Percentiles rank a stretch among this genome's conserved stretches.
These are phyloP conservation scores for Reticulascus tulasneorum DNA, from an alignment of 2,329 filamentous ascomycete genomes.

Conservation along the genomic window DNA sequence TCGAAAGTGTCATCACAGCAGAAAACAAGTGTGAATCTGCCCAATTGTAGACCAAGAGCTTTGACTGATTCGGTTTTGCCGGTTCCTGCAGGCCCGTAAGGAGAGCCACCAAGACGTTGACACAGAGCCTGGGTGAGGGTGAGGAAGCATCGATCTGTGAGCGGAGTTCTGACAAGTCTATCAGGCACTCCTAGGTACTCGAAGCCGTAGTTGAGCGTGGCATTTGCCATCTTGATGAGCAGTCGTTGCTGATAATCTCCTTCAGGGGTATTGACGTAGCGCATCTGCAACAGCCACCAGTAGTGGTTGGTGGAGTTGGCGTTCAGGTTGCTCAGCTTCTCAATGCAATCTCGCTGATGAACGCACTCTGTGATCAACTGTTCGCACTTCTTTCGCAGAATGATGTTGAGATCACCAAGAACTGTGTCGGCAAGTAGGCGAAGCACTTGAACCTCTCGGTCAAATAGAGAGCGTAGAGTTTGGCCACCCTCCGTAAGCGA, in stretches of 20 bases:
- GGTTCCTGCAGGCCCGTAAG: slow-evolving; percentile 94
- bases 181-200: slow-evolving; percentile 97
- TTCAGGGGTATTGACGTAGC: slow-evolving; percentile 81
- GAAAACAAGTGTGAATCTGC: slow-evolving; percentile 96
- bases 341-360: slow-evolving; percentile 90
- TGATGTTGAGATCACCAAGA: slow-evolving; percentile 79
- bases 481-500: slow-evolving; percentile 69
- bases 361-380: slow-evolving; percentile 98
- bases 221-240: slow-evolving; percentile 94
- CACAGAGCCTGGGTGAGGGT: slow-evolving; percentile 94
- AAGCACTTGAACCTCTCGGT: slow-evolving; percentile 80
- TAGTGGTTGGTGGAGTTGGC: slow-evolving; percentile 77
- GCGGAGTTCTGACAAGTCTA: slow-evolving; percentile 89
- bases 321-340: slow-evolving; percentile 73
- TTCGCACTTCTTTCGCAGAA: slow-evolving; percentile 93
- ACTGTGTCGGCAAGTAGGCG: slow-evolving; percentile 84
- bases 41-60: slow-evolving; percentile 90
- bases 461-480: slow-evolving; percentile 67
- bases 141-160: slow-evolving; percentile 97
- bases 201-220: slow-evolving; percentile 91
- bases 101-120: slow-evolving; percentile 91
- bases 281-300: slow-evolving; percentile 94
- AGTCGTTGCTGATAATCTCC: slow-evolving; percentile 81
- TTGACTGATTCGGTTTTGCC: slow-evolving; percentile 99
- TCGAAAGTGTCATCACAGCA: slow-evolving; percentile 99